Evolutionary conservation across 1,139 yeast species (phyloP).

Genomic region (Hyphopichia buzzinii): DNA sequence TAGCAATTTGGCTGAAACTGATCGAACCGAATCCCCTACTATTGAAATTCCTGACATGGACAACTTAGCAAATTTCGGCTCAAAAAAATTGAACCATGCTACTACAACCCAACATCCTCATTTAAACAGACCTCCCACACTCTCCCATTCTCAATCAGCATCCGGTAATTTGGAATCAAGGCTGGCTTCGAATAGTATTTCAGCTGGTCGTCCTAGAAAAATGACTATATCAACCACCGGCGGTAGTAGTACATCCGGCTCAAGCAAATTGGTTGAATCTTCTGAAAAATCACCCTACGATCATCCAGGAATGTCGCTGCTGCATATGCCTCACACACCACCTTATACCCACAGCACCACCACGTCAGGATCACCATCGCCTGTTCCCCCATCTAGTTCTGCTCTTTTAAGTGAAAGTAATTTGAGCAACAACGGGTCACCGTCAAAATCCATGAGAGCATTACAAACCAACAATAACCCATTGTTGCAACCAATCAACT

Average conservation of each 20-base stretch:
- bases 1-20: slow-evolving; percentile 10
- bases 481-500: slow-evolving; percentile 60
- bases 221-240: slow-evolving; percentile 40
- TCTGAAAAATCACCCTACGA: slow-evolving; percentile 9
- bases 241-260: slow-evolving; percentile 14
- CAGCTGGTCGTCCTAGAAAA: slow-evolving; percentile 23
- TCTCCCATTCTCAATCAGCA: slow-evolving; percentile 50
- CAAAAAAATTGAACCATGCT: slow-evolving; percentile 11
- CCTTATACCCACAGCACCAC: slow-evolving; percentile 26
- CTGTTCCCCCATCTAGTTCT: slow-evolving; percentile 33
- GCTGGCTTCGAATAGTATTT: slow-evolving; percentile 18
- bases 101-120: slow-evolving; percentile 14
- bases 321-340: slow-evolving; percentile 33
- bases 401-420: slow-evolving; percentile 16
- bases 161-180: slow-evolving; percentile 43
- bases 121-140: slow-evolving; percentile 49
- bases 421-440: slow-evolving; percentile 29
- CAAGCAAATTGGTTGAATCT: slow-evolving; percentile 1
- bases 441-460: slow-evolving; percentile 58
- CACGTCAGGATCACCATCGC: slow-evolving; percentile 35
- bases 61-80: slow-evolving; percentile 24
- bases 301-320: slow-evolving; percentile 6
- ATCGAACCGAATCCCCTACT: slow-evolving; percentile 41
- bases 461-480: slow-evolving; percentile 45
- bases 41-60: slow-evolving; percentile 49